Base-by-base conservation (phyloP, 2,329 filamentous ascomycete genomes). In the Chalaropsis ovoidea region DNA sequence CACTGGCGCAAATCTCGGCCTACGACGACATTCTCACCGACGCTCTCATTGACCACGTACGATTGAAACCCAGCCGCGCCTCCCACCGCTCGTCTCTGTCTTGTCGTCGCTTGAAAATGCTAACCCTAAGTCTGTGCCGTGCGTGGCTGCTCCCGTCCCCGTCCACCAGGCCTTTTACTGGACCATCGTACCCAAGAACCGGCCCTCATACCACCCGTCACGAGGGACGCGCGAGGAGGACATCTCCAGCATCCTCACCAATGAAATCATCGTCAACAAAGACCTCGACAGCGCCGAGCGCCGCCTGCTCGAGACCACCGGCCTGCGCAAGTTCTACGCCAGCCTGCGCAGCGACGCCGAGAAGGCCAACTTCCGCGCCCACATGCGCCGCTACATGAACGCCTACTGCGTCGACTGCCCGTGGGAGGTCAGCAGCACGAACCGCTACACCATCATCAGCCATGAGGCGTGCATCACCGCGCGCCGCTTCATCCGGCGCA, bases 21-120 rank as follows among this genome's bases (percentile, higher is more conserved):
- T 97, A 97, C 78, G 94, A 99, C 77, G 94, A 99, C 76, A 86
- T 97, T 69, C 80, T 95, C 69, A 99, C 94, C 7, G 94, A 99
- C 81, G 89, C 90, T 70, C 85, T 99, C 64, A 86, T 99, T 68
- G 94, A 99, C 76, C 90, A 93, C 78, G 93, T 96, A 82, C 77
- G 88, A 82, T 47, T 47, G 22, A 45, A 22, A 7, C 24, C 42
- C 24, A 45, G 24, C 19, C 35, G 43, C 13, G 35, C 41, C 45
- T 45, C 61, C 31, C 39, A 22, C 7, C 35, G 49, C 54, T 42
- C 17, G 22, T 52, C 67, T 65, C 49, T 66, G 22, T 4, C 52
- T n/a, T 49, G 8, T 41, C 43, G 15, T 62, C 22, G 39, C 68
- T 74, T 68, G 72, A 68, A 43, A 27, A 47, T 42, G 47, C 68